Evolutionary conservation across 2,329 filamentous ascomycete species (phyloP).

Genomic region (Aspergillus candidus): DNA sequence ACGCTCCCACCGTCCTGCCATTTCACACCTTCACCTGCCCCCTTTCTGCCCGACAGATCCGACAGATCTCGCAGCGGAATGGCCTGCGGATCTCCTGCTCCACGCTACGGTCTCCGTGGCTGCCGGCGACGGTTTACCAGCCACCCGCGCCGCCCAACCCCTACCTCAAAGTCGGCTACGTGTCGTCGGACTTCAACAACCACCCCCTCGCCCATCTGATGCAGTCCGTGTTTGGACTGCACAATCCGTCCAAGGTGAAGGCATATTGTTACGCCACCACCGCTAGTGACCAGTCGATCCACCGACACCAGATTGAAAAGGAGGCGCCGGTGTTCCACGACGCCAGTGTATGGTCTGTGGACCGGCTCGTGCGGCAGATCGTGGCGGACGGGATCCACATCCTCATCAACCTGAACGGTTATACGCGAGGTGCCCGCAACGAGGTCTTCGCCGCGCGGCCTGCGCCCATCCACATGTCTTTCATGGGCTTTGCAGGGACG

Average conservation of each 20-base stretch:
- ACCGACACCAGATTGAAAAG: slow-evolving; percentile 85
- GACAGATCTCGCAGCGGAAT: slow-evolving; percentile 91
- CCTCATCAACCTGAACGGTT: slow-evolving; percentile 94
- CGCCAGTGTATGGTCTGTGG: slow-evolving; percentile 77
- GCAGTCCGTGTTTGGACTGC: slow-evolving; percentile 96
- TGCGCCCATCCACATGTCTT: slow-evolving; percentile 96
- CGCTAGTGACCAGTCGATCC: slow-evolving; percentile 76
- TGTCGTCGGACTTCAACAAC: slow-evolving; percentile 98
- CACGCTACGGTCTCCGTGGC: slow-evolving; percentile 79
- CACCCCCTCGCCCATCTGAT: slow-evolving; percentile 94
- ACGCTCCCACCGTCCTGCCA: slow-evolving; percentile 87
- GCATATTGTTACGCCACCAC: slow-evolving; percentile 97
- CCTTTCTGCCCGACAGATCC: slow-evolving; percentile 82
- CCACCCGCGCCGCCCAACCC: slow-evolving; percentile 78
- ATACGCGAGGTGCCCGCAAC: slow-evolving; percentile 92
- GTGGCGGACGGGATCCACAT: slow-evolving; percentile 85
- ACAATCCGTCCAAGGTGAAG: slow-evolving; percentile 65
- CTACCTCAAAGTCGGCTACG: slow-evolving; percentile 85
- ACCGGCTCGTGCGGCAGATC: slow-evolving; percentile 79
- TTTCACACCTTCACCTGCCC: slow-evolving; percentile 98
- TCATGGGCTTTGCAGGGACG: slow-evolving; percentile 98
- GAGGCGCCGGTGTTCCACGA: slow-evolving; percentile 90
- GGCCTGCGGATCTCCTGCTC: slow-evolving; percentile 88
- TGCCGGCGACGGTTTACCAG: slow-evolving; percentile 72
- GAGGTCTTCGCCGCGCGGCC: slow-evolving; percentile 94